Base-by-base conservation (phyloP, 192 early-diverging fungal genomes). In the Coemansia sp. region DNA sequence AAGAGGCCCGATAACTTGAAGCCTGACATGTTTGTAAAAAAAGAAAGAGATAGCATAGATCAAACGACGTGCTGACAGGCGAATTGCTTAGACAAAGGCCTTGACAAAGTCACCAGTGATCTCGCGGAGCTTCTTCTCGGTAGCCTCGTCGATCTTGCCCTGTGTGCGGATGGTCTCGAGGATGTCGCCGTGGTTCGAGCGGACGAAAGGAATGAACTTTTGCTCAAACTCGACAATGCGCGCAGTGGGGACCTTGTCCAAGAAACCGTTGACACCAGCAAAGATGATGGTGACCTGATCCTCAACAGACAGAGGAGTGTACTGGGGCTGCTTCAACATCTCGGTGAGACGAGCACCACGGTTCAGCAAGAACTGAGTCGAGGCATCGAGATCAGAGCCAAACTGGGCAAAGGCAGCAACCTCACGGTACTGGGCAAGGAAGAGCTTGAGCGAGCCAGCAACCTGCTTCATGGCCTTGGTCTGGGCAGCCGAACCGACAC, bases 401-500 rank as follows among this genome's bases (percentile, higher is more conserved):
- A 99, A 99, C 89, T 99, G 98, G 75, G 98, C 95, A 80, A 99
- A 98, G 58, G 98, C 98, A 70, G 96, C 98, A 63, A 99, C 94
- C 90, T 98, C 98, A 94, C 98, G 96, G 91, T 98, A 97, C 86
- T 98, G 96, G 70, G 98, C 98, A 74, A 99, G 89, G 92, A 94
- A 98, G 74, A 99, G 93, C 91, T 99, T 99, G 74, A 99, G 88
- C 78, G 98, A 98, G 84, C 98, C 98, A 74, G 96, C 96, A 75
- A 99, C 96, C 87, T 99, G 96, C 90, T 95, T 95, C 98, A 99
- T 99, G 72, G 98, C 96, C 91, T 98, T 97, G 86, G 96, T 96
- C 87, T 99, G 98, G 67, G 98, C 98, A 74, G 96, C 95, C 72
- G 95, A 96, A 79, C 97, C 97, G 89, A 99, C 96, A 93, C 97